phyloP scores from a whole-genome alignment of 805 yeast species.

The Yarrowia sp. region DNA sequence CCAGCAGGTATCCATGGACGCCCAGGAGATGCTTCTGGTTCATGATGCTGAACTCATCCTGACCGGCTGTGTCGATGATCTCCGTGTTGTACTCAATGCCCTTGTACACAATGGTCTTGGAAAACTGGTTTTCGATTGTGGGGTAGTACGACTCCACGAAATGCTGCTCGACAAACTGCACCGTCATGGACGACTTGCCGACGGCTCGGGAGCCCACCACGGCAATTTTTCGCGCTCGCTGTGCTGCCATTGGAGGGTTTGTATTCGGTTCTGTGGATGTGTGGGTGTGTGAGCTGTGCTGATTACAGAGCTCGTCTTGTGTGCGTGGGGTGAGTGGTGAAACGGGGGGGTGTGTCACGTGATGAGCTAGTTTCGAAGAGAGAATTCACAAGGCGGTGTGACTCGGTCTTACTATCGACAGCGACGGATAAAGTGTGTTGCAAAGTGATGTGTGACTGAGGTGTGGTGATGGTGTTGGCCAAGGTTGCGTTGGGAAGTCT shows the following conservation, averaged over 20 bases:
- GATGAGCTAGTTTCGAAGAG: not conserved
- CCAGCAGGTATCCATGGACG: slow-evolving; percentile 81
- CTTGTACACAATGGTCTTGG: slow-evolving; percentile 69
- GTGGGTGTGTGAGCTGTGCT: slow-evolving; percentile 8
- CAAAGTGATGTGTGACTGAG: not conserved
- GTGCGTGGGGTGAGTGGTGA: not conserved
- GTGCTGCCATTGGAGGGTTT: slow-evolving; percentile 37
- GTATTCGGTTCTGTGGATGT: not conserved
- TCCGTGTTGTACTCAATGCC: slow-evolving; percentile 82
- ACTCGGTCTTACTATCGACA: slow-evolving; percentile 2
- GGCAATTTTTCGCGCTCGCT: slow-evolving; percentile 69
- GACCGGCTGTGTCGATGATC: slow-evolving; percentile 91
- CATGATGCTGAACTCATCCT: slow-evolving; percentile 84
- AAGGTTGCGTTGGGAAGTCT: slow-evolving; percentile 34
- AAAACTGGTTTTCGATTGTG: slow-evolving; percentile 85
- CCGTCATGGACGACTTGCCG: slow-evolving; percentile 85
- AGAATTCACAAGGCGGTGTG: not conserved
- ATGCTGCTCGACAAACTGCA: slow-evolving; percentile 84
- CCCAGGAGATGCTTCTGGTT: slow-evolving; percentile 81
- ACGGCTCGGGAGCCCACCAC: slow-evolving; percentile 89
- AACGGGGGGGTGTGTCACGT: not conserved
- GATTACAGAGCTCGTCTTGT: slow-evolving; percentile 1
- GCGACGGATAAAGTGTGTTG: not conserved
- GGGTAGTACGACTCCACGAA: slow-evolving; percentile 91
- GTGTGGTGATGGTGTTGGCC: slow-evolving; percentile 30